Conservation (phyloP, 2,329 filamentous ascomycete genomes). For the Fusarium paranaense region DNA sequence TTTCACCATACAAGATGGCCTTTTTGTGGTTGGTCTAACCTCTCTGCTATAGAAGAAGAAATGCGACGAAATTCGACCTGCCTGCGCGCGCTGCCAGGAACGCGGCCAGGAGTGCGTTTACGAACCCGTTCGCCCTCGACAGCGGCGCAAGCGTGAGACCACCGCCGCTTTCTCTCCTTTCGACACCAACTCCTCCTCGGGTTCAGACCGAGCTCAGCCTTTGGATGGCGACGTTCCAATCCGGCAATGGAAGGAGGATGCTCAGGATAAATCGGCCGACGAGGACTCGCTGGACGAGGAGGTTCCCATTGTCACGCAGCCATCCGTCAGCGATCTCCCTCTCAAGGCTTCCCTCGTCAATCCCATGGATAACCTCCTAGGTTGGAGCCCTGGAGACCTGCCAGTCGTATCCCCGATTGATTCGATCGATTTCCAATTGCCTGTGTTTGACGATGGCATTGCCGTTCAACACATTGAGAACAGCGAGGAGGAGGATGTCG, state of each 20-base stretch:
- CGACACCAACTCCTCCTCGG: conserved; percentile 34
- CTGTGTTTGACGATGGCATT: conserved; percentile 36
- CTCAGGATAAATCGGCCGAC: conserved; percentile 28
- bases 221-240: conserved; percentile 13
- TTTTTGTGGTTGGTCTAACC: conserved; percentile 12
- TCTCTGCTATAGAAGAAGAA: conserved; percentile 63
- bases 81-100: conserved; percentile 64
- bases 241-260: conserved; percentile 26
- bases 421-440: conserved; percentile 48
- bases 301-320: conserved; percentile 7
- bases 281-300: conserved; percentile 30
- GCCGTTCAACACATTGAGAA: conserved; percentile 29
- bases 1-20: neutral
- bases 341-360: conserved; percentile 25
- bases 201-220: conserved; percentile 32
- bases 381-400: conserved; percentile 38
- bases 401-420: conserved; percentile 48
- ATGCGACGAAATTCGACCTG: conserved; percentile 65
- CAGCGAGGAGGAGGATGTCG: conserved; percentile 41
- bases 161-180: conserved; percentile 28
- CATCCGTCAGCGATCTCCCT: conserved; percentile 15
- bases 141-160: conserved; percentile 51
- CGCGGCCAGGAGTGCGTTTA: conserved; percentile 62
- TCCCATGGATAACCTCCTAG: conserved; percentile 18
- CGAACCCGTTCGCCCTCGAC: conserved; percentile 58